Evolutionary conservation across 257 asterid species (phyloP).

Genomic region (Cruciata laevipes): DNA sequence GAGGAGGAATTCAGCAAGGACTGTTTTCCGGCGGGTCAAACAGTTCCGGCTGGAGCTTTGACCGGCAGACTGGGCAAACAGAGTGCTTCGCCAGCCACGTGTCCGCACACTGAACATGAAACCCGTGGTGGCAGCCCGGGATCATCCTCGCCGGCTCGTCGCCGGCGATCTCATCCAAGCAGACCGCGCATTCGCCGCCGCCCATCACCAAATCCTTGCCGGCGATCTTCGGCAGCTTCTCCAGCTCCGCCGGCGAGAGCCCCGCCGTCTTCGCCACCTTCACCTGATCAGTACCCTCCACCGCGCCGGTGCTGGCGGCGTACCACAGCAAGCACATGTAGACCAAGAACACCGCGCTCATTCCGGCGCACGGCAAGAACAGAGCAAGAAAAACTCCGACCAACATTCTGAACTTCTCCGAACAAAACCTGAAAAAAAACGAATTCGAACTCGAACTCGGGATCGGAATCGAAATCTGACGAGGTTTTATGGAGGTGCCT

Average conservation of each 20-base stretch:
- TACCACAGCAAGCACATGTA: slow-evolving; percentile 71
- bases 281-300: slow-evolving; percentile 10
- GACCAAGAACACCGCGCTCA: slow-evolving; percentile 75
- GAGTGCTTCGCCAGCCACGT: slow-evolving; percentile 64
- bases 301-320: slow-evolving; percentile 30
- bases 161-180: slow-evolving; percentile 59
- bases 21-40: slow-evolving; percentile 35
- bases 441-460: not conserved
- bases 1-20: slow-evolving; percentile 30
- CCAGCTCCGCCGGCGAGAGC: slow-evolving; percentile 59
- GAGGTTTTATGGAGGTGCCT: slow-evolving; percentile 10
- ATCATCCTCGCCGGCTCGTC: slow-evolving; percentile 60
- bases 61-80: slow-evolving; percentile 70
- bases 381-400: slow-evolving; percentile 70
- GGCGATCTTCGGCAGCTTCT: slow-evolving; percentile 51
- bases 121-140: slow-evolving; percentile 89
- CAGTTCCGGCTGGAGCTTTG: slow-evolving; percentile 45
- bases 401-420: slow-evolving; percentile 33
- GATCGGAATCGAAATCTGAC: not conserved
- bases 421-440: not conserved
- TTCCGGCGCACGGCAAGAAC: slow-evolving; percentile 80
- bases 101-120: slow-evolving; percentile 69
- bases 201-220: slow-evolving; percentile 64
- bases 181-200: slow-evolving; percentile 64
- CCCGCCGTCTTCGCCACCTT: slow-evolving; percentile 34